A percentile compares a stretch with the other conserved stretches of the same genome.
These are phyloP conservation scores for Diaporthe longicolla DNA, from an alignment of 2,329 filamentous ascomycete species.

Conservation along the genomic window DNA sequence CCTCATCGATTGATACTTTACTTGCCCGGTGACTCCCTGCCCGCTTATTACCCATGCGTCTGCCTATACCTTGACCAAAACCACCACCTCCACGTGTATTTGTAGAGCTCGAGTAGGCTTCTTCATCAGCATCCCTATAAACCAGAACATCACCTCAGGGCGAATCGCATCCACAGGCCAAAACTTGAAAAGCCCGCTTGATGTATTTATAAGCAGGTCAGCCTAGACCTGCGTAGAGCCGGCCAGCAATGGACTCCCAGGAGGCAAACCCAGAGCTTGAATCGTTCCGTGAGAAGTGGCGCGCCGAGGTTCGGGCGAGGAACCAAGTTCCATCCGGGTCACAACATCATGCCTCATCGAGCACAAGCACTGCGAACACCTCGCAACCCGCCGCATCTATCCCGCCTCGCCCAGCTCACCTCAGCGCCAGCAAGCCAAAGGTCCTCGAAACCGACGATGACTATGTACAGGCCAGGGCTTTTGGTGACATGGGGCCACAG, in stretches of 20 bases:
- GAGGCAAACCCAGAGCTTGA: slow-evolving; percentile 80
- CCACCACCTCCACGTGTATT: not conserved
- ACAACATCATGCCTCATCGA: slow-evolving; percentile 6
- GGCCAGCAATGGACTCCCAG: slow-evolving; percentile 48
- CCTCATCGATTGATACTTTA: slow-evolving; percentile 15
- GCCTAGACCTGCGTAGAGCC: not conserved
- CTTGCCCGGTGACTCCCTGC: not conserved
- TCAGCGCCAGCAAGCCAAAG: slow-evolving; percentile 44
- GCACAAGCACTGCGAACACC: slow-evolving; percentile 35
- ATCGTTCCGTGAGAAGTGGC: slow-evolving; percentile 88
- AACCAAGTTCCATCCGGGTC: slow-evolving; percentile 44
- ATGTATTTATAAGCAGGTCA: slow-evolving; percentile 40
- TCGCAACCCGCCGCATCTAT: slow-evolving; percentile 42
- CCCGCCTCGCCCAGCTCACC: slow-evolving; percentile 44
- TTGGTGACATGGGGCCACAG: slow-evolving; percentile 52
- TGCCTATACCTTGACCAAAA: not conserved
- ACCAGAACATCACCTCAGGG: not conserved
- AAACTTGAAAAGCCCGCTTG: not conserved
- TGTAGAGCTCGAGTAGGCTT: not conserved
- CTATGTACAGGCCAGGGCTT: slow-evolving; percentile 51
- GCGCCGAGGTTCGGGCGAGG: slow-evolving; percentile 77
- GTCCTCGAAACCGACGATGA: slow-evolving; percentile 55
- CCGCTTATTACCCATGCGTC: not conserved
- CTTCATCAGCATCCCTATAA: not conserved
- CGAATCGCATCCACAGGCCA: not conserved